Evolutionary conservation across 805 yeast genomes (phyloP), one percentile per base, ranked within the genome.

Genomic region (Cyberlindnera subsufficiens): DNA sequence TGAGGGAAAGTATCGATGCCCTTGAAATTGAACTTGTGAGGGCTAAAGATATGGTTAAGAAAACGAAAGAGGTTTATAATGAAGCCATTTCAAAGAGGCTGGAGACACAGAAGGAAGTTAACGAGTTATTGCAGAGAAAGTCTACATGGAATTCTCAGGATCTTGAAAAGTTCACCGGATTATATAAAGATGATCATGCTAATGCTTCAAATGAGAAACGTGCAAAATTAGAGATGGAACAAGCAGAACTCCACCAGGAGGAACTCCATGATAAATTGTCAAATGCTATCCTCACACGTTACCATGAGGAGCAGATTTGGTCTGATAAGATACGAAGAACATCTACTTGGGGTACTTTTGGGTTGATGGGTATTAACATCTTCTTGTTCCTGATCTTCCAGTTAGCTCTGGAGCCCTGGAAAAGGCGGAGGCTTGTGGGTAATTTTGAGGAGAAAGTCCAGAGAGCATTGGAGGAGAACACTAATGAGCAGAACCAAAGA

Each of bases 231-330:
- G 53, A 58, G 10, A 67, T 90, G 33, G 72, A 70, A 18, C 62
- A 66, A 20, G 69, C 78, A 1, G 97, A 90, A 52, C 59, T 56
- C 3, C 59, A 63, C 37, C 85, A 82, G 34, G 96, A 89, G 43
- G 80, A 80, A 9, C 62, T 82, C 16, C 91, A 85, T 51, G 73
- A 78, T 42, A 76, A 73, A 43, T 65, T 89, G 37, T 81, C 88
- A 15, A 80, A 80, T 43, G 82, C 86, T 45, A 93, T 93, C 15
- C 69, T 91, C 56, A 80, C 89, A 2, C 69, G 98, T 52, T 93
- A 93, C 56, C 96, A 91, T 49, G 98, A 93, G 60, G 99, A 93
- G 57, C 98, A 93, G 63, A 79, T 93, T 7, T 93, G 99, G 98
- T 87, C 96, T 2, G 99, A 93, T 64, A 90, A 90, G 63, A 93